phyloP scores from a whole-genome alignment of 208 protist species.

The Trypanosoma platydactyli region DNA sequence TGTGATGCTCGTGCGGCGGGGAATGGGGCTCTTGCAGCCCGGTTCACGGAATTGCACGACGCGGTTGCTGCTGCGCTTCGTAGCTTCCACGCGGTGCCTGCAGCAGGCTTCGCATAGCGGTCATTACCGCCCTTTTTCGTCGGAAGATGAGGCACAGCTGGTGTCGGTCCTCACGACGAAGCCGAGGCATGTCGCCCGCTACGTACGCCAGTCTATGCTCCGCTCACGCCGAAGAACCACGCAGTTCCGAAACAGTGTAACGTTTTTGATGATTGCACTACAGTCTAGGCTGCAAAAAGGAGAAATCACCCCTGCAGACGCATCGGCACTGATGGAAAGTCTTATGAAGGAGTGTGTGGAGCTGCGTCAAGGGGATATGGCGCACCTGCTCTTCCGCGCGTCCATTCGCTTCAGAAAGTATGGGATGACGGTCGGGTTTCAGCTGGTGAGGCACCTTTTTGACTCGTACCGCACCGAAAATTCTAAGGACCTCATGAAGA shows the following conservation, averaged over 20 bases:
- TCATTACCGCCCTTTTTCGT: conserved; percentile 78
- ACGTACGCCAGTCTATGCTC: conserved; percentile 87
- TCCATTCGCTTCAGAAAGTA: conserved; percentile 90
- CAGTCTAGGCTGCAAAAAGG: conserved; percentile 81
- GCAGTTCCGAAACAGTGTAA: conserved; percentile 91
- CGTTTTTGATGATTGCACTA: conserved; percentile 89
- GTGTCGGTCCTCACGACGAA: conserved; percentile 72
- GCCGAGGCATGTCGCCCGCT: conserved; percentile 76
- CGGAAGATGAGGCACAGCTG: conserved; percentile 81
- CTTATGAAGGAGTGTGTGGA: conserved; percentile 90
- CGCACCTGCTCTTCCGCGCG: conserved; percentile 89
- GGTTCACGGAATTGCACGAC: too few species aligned
- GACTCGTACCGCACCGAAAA: conserved; percentile 84
- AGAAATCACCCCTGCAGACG: conserved; percentile 67
- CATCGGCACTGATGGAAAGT: conserved; percentile 74
- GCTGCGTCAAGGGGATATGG: conserved; percentile 88
- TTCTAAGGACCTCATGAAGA: conserved; percentile 78
- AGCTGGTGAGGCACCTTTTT: conserved; percentile 75
- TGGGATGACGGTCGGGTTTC: conserved; percentile 54
- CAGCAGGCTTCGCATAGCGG: conserved; percentile 10
- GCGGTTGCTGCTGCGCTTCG: conserved; percentile 1
- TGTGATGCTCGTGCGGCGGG: conserved; percentile 1
- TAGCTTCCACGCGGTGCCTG: background rate
- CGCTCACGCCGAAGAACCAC: conserved; percentile 64
- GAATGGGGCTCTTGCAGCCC: background rate